These are phyloP conservation scores for Protea cynaroides DNA, from an alignment of 164 flowering plant genomes.

Conservation along the genomic window DNA sequence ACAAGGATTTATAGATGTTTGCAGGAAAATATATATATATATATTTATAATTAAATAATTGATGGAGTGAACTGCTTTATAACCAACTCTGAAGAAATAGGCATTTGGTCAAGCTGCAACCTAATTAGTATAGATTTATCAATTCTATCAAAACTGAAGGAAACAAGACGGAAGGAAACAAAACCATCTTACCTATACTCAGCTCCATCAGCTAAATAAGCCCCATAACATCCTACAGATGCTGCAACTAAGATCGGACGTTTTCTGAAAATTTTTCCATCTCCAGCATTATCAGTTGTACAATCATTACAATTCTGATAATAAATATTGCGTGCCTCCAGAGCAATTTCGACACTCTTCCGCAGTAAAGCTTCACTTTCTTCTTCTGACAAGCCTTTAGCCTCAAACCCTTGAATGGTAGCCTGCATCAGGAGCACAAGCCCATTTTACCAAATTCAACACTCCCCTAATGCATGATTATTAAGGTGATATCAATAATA, in stretches of 20 bases:
- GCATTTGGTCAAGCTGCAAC: too few relatives aligned
- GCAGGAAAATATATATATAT: too few relatives aligned
- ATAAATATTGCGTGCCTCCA: conserved; percentile 49
- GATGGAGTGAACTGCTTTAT: too few relatives aligned
- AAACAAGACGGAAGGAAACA: too few relatives aligned
- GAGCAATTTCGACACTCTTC: conserved; percentile 52
- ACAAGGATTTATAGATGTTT: too few relatives aligned
- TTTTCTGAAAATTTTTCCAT: conserved; percentile 24
- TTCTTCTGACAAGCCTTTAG: conserved; percentile 43
- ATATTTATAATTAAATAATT: too few relatives aligned
- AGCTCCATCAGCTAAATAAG: conserved; percentile 65
- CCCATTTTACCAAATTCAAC: not conserved
- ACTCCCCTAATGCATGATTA: not conserved
- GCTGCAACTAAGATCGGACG: conserved; percentile 53
- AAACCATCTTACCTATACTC: conserved; percentile 42
- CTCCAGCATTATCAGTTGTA: conserved; percentile 10
- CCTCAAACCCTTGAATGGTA: conserved; percentile 51
- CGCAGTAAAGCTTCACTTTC: conserved; percentile 48
- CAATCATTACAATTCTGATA: conserved; percentile 18
- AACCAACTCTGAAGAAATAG: too few relatives aligned
- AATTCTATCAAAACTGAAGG: too few relatives aligned
- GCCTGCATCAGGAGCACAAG: conserved; percentile 29
- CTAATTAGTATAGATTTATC: too few relatives aligned
- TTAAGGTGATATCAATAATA: not conserved
- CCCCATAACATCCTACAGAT: conserved; percentile 65